Base-by-base conservation (phyloP, 495 filamentous ascomycete genomes). In the Penicillium arizonense region DNA sequence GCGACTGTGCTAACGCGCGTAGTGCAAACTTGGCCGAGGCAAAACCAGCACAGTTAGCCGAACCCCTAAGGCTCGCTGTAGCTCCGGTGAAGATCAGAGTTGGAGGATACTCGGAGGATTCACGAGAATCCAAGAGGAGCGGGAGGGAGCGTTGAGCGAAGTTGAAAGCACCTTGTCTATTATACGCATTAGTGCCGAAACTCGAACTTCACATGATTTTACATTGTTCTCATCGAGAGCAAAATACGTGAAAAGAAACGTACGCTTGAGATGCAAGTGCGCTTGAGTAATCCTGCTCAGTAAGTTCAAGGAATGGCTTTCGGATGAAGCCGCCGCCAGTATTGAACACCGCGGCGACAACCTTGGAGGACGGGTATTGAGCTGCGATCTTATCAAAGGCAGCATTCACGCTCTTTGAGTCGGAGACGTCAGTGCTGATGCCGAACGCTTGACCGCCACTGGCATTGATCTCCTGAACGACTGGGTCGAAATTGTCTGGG, bases 61-160 rank as follows among this genome's bases (percentile, higher is more conserved):
- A 89, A 8, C 88, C 86, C 53, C 86, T 86, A 3, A 96, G 39
- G 12, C 86, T 90, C 3, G 90, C 91, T 0, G 91, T 96, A 0
- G 91, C 91, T 33, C 91, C 75, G 1, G 93, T 96, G 71, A 96
- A 87, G 65, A 96, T 87, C 32, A 97, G 75, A 2, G 87, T 85
- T 0, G 92, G 89, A 4, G 89, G 90, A 61, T 91, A 56, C 34
- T 71, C 54, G 2, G 50, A 44, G 1, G 70, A 63, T 5, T 76
- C 67, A 14, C 83, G 82, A 24, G 76, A 70, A 53, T 77, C 69
- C 20, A 91, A 81, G 16, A 96, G 80, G 8, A 88, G 76, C 2
- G 92, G 92, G 1, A 97, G 72, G 2, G 81, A 75, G 6, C 78
- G 73, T 66, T 94, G 81, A 13, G 89, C 82, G 69, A 96, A 96